A percentile compares a stretch with the other conserved stretches of the same genome.
Conservation (phyloP, 257 asterid genomes). For the Apocynum venetum region DNA sequence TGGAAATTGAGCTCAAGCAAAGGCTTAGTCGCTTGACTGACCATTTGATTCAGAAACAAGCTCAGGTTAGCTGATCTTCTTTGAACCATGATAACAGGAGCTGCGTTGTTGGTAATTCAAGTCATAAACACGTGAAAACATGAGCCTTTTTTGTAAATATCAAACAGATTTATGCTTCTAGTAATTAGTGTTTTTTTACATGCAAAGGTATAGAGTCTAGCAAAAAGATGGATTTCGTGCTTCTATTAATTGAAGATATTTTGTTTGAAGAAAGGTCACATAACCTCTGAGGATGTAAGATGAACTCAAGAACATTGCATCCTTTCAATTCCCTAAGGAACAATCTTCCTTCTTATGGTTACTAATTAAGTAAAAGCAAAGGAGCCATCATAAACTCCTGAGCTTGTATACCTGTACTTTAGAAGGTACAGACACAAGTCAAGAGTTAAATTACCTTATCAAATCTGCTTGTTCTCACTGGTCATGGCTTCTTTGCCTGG, state of each 20-base stretch:
- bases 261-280: not conserved
- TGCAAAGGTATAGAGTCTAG: not conserved
- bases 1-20: conserved; percentile 89
- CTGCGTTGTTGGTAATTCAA: not conserved
- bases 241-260: not conserved
- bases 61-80: conserved; percentile 55
- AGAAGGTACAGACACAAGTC: not conserved
- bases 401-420: not conserved
- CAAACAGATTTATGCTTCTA: not conserved
- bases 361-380: not conserved
- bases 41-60: conserved; percentile 90
- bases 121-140: not conserved
- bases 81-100: not conserved
- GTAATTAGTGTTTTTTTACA: not conserved
- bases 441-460: not conserved
- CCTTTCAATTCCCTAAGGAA: not conserved
- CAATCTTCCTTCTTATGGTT: not conserved
- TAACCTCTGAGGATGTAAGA: not conserved
- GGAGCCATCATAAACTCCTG: not conserved
- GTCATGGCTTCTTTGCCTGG: not conserved
- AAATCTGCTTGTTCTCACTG: not conserved
- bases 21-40: conserved; percentile 88
- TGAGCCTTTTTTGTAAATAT: not conserved
- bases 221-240: not conserved
- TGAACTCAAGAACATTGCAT: conserved; percentile 1